phyloP scores from a whole-genome alignment of 148 eudicot species.

The Dysphania ambrosioides region DNA sequence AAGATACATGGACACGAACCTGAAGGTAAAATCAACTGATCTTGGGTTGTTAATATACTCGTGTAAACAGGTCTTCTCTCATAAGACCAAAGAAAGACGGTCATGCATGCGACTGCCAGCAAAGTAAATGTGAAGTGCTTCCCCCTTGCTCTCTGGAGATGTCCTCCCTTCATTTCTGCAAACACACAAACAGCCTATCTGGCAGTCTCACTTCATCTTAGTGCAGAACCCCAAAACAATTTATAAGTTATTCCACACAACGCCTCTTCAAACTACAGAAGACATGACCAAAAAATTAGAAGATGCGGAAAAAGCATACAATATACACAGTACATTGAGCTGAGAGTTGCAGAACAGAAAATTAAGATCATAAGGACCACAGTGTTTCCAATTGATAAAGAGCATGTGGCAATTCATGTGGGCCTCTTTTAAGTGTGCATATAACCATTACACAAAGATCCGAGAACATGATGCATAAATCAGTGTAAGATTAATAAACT shows the following conservation, averaged over 20 bases:
- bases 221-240: slow-evolving; percentile 13
- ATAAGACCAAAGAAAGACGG: slow-evolving; percentile 62
- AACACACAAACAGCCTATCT: slow-evolving; percentile 18
- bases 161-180: slow-evolving; percentile 60
- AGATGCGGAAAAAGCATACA: background rate
- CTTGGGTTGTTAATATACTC: slow-evolving; percentile 39
- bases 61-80: slow-evolving; percentile 50
- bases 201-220: slow-evolving; percentile 23
- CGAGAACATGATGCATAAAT: background rate
- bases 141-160: slow-evolving; percentile 44
- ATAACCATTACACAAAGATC: background rate
- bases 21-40: slow-evolving; percentile 45
- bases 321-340: background rate
- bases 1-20: slow-evolving; percentile 33
- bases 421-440: background rate
- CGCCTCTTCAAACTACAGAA: slow-evolving; percentile 16
- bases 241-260: slow-evolving; percentile 1
- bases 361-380: background rate
- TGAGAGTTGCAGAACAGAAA: background rate
- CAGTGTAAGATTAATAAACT: background rate
- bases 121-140: slow-evolving; percentile 49
- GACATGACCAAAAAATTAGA: background rate
- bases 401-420: background rate
- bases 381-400: background rate
- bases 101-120: slow-evolving; percentile 45